Evolutionary conservation across 208 protist genomes (phyloP).

Genomic region (Angomonas desouzai): DNA sequence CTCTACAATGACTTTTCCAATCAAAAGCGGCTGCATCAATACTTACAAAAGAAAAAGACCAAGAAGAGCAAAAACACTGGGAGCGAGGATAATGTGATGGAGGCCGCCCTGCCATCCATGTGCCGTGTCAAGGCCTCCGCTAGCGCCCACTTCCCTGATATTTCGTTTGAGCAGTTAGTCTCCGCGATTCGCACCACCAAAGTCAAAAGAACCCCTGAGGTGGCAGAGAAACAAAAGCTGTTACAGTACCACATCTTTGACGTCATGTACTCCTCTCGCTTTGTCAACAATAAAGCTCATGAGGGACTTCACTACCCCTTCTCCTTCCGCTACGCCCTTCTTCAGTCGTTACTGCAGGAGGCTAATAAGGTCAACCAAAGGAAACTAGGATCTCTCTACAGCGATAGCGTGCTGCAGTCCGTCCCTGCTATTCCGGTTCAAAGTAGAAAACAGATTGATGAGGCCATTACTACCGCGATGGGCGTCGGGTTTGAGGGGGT

Average conservation of each 20-base stretch:
- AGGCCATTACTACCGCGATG: constrained; percentile 19
- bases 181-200: constrained; percentile 79
- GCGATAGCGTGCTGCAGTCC: constrained; percentile 30
- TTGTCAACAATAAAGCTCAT: constrained; percentile 14
- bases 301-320: constrained; percentile 27
- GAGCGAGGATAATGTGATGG: too few relatives aligned
- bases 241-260: constrained; percentile 89
- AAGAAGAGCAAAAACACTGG: neutral
- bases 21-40: constrained; percentile 12
- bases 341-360: constrained; percentile 25
- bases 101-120: neutral
- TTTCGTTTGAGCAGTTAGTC: constrained; percentile 67
- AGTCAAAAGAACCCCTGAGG: constrained; percentile 40
- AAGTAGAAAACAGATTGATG: constrained; percentile 30
- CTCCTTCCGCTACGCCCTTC: constrained; percentile 38
- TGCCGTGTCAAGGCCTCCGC: neutral
- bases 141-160: constrained; percentile 13
- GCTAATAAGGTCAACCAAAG: constrained; percentile 17
- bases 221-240: constrained; percentile 51
- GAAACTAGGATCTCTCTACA: constrained; percentile 11
- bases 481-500: constrained; percentile 75
- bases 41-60: neutral
- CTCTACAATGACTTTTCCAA: constrained; percentile 79
- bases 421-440: constrained; percentile 44
- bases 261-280: constrained; percentile 54